Base-by-base conservation (phyloP, 2,329 filamentous ascomycete species). In the Amphichorda felina region DNA sequence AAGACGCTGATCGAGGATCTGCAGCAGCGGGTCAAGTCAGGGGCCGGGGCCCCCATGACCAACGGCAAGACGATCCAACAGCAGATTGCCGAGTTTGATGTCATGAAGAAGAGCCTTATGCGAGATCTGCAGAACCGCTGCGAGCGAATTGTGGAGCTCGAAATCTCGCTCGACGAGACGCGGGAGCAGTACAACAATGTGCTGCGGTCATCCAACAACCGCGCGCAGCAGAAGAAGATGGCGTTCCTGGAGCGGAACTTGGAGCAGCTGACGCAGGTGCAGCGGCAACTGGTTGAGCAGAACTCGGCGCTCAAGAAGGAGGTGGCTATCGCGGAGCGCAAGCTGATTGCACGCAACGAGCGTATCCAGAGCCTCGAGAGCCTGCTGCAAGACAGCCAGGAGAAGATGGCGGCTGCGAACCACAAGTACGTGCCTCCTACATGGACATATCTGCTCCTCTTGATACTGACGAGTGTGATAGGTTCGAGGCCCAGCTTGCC, bases 81-180 rank as follows among this genome's bases (percentile, higher is more conserved):
- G 64, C 91, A 96, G 63, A 94, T 98, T 59, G 85, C 89, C 39
- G 91, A 98, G 56, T 98, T 98, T 49, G 91, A 98, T 59, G 83
- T 86, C 40, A 98, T 98, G 88, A 98, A 98, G 78, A 98, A 98
- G 75, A 94, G 84, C 45, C 70, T 98, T 47, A 98, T 98, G 91
- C 84, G 91, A 39, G 91, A 98, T 60, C 68, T 98, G 45, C 91
- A 98, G 61, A 96, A 98, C 67, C 82, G 91, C 41, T 98, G 91
- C 60, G 91, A 98, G 66, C 81, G 91, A 45, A 88, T 98, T 24
- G 91, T 98, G 14, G 91, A 98, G 67, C 77, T 98, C 19, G 91
- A 98, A 61, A 98, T 98, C 51, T 94, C 85, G 25, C 73, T 98
- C 34, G 91, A 98, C 54, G 88, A 95, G 67, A 95, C 91, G 1